A percentile compares a stretch with the other conserved stretches of the same genome.
phyloP scores from a whole-genome alignment of 2,329 filamentous ascomycete genomes.

The Hypocreales sp. region DNA sequence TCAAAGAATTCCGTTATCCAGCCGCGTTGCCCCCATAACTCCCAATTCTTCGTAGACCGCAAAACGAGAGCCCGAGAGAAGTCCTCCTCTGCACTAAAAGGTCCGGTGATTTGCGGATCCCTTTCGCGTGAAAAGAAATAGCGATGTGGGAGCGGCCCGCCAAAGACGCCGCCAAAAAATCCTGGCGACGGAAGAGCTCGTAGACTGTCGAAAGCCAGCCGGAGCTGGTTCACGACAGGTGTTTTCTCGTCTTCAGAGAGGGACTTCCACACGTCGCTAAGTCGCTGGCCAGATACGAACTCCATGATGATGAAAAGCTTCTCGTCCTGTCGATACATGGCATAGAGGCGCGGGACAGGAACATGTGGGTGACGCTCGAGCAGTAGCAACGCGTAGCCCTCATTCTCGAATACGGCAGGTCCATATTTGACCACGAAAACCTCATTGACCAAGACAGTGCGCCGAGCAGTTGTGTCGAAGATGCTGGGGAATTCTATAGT shows the following conservation, averaged over 20 bases:
- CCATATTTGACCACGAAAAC: conserved; percentile 4
- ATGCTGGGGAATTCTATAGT: conserved; percentile 1
- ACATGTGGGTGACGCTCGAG: conserved; percentile 1
- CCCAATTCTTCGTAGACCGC: conserved; percentile 1
- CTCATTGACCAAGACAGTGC: conserved; percentile 1
- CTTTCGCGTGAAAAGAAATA: conserved; percentile 1
- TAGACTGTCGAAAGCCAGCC: neutral
- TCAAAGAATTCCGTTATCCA: conserved; percentile 2
- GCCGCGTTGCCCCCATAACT: neutral
- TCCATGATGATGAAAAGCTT: conserved; percentile 4
- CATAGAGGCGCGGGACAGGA: conserved; percentile 2
- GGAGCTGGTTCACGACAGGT: conserved; percentile 1
- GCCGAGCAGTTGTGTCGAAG: conserved; percentile 1
- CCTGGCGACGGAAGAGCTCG: conserved; percentile 1
- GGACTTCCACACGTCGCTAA: conserved; percentile 1
- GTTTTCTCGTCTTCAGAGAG: conserved; percentile 1
- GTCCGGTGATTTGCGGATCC: conserved; percentile 1
- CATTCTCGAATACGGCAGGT: conserved; percentile 3
- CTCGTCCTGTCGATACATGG: conserved; percentile 3
- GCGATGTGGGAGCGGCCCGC: conserved; percentile 1
- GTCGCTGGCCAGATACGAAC: conserved; percentile 1
- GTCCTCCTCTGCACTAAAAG: conserved; percentile 1
- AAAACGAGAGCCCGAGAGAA: conserved; percentile 1
- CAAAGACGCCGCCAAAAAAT: conserved; percentile 1
- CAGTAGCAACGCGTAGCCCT: conserved; percentile 4